phyloP scores from a whole-genome alignment of 495 filamentous ascomycete species.

The Lasiosphaeria ovina region DNA sequence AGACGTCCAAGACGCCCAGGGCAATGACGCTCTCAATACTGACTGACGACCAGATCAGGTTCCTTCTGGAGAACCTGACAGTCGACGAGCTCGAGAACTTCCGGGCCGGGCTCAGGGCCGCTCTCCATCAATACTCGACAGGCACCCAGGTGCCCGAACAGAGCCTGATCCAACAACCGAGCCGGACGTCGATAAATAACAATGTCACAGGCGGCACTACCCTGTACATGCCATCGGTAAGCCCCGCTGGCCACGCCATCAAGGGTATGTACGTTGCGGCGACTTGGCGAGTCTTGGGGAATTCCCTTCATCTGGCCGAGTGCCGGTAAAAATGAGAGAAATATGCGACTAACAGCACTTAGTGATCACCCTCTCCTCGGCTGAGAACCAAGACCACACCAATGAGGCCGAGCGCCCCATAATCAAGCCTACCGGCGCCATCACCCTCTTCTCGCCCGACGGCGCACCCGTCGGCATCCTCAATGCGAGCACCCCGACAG shows the following conservation, averaged over 20 bases:
- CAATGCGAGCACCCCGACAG: conserved; percentile 82
- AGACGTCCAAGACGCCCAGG: not conserved
- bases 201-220: conserved; percentile 71
- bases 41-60: conserved; percentile 64
- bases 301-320: not conserved
- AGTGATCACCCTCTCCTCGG: conserved; percentile 40
- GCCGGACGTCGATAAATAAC: conserved; percentile 65
- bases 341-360: conserved; percentile 1
- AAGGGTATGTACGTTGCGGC: conserved; percentile 40
- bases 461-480: conserved; percentile 77
- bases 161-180: conserved; percentile 65
- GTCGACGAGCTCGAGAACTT: conserved; percentile 65
- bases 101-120: conserved; percentile 63
- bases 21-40: conserved; percentile 79
- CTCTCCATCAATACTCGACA: conserved; percentile 80
- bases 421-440: conserved; percentile 71
- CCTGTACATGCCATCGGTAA: conserved; percentile 85
- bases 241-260: conserved; percentile 44
- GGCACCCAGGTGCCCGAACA: conserved; percentile 51
- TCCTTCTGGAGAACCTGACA: conserved; percentile 69
- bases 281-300: not conserved
- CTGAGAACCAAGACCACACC: conserved; percentile 3
- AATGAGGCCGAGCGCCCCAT: conserved; percentile 22
- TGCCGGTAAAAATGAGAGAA: not conserved
- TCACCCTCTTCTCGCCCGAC: conserved; percentile 64